A percentile compares a stretch with the other conserved stretches of the same genome.
These are phyloP conservation scores for Aspergillus fumigatus DNA, from an alignment of 2,329 filamentous ascomycete species.

Conservation along the genomic window DNA sequence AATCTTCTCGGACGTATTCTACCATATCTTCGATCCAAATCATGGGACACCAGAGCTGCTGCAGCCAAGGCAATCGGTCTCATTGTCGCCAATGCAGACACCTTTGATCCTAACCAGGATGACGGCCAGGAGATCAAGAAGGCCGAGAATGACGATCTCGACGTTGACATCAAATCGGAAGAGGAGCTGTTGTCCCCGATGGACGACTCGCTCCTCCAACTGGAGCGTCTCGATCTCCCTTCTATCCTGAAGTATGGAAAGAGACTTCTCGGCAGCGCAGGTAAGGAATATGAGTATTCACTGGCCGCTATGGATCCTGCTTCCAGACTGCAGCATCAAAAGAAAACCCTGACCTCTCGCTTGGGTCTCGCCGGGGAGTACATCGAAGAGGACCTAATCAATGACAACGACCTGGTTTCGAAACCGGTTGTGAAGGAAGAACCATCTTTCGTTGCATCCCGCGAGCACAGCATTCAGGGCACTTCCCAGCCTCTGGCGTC, in stretches of 20 bases:
- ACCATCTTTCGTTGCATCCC: conserved; percentile 45
- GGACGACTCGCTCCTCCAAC: conserved; percentile 60
- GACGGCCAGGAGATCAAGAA: conserved; percentile 52
- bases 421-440: conserved; percentile 46
- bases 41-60: conserved; percentile 93
- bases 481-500: conserved; percentile 42
- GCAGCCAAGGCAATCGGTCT: conserved; percentile 91
- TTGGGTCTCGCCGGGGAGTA: conserved; percentile 81
- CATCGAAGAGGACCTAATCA: conserved; percentile 76
- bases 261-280: conserved; percentile 74
- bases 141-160: conserved; percentile 45
- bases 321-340: conserved; percentile 77
- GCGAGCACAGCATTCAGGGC: conserved; percentile 43
- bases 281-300: conserved; percentile 77
- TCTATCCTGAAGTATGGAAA: conserved; percentile 79
- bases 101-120: conserved; percentile 81
- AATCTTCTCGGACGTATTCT: conserved; percentile 90
- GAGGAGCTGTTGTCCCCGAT: conserved; percentile 32
- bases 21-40: conserved; percentile 91
- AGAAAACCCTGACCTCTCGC: conserved; percentile 77
- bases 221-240: conserved; percentile 71
- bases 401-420: conserved; percentile 54
- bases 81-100: conserved; percentile 82
- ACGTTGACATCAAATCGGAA: conserved; percentile 37
- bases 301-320: conserved; percentile 77